Percentiles rank a stretch among this genome's conserved stretches.
Evolutionary conservation across 2,329 filamentous ascomycete species (phyloP).

Genomic region (Remersonia thermophila): DNA sequence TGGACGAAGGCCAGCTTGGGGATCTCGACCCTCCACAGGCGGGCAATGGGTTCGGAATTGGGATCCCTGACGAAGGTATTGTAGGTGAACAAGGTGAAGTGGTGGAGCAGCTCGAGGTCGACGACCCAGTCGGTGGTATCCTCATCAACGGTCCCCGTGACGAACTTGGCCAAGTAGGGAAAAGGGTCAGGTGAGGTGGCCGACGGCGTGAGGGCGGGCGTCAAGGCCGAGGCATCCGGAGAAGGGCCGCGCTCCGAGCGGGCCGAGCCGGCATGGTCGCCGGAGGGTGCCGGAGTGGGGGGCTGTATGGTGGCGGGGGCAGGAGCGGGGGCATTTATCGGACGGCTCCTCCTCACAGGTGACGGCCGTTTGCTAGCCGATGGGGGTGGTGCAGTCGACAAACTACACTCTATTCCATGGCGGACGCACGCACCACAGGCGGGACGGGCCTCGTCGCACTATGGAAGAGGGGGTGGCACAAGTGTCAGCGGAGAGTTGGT

Average conservation of each 20-base stretch:
- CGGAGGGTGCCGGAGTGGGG: too few relatives aligned
- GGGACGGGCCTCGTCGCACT: constrained; percentile 29
- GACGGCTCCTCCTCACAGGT: not conserved
- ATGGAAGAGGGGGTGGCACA: not conserved
- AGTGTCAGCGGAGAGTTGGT: not conserved
- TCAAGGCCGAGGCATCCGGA: constrained; percentile 1
- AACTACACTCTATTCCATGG: constrained; percentile 25
- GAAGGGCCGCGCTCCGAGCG: not conserved
- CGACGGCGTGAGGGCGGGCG: not conserved
- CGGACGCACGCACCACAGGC: constrained; percentile 26
- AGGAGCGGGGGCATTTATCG: constrained; percentile 8
- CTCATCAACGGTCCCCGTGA: constrained; percentile 7
- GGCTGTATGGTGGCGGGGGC: not conserved
- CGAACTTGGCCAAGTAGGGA: constrained; percentile 14
- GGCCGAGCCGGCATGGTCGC: not conserved
- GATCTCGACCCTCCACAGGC: constrained; percentile 12
- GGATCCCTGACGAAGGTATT: constrained; percentile 5
- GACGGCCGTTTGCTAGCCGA: not conserved
- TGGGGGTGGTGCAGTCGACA: constrained; percentile 7
- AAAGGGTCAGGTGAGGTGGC: constrained; percentile 8
- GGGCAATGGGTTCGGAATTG: not conserved
- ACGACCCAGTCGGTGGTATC: constrained; percentile 19
- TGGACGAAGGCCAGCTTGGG: constrained; percentile 13
- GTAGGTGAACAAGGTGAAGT: constrained; percentile 21
- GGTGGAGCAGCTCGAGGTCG: constrained; percentile 27